Evolutionary conservation across 2,329 filamentous ascomycete genomes (phyloP).

Genomic region (Sarocladium oryzae): DNA sequence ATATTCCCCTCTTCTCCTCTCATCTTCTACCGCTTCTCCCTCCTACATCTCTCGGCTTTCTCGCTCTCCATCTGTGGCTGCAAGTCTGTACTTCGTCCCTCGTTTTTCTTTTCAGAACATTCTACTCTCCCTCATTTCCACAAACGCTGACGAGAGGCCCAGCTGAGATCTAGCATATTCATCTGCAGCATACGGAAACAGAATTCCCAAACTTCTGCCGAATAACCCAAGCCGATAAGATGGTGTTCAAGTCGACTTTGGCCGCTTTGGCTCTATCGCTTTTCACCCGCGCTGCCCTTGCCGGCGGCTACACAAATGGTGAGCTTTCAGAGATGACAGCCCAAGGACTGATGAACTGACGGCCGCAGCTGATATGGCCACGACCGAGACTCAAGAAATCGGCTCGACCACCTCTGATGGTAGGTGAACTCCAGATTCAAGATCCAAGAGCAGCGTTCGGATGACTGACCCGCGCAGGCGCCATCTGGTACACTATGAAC

Average conservation of each 20-base stretch:
- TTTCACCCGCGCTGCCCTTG: neutral
- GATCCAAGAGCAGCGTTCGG: neutral
- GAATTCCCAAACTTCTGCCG: too few relatives aligned
- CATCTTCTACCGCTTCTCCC: neutral
- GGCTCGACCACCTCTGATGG: conserved; percentile 26
- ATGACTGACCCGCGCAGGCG: conserved; percentile 17
- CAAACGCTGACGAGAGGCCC: too few relatives aligned
- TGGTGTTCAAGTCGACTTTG: neutral
- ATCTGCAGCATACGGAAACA: neutral
- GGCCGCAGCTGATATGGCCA: neutral
- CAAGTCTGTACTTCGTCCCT: neutral
- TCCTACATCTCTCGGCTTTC: neutral
- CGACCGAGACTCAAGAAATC: conserved; percentile 23
- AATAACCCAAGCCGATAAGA: neutral
- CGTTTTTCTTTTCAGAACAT: neutral
- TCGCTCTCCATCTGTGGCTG: neutral
- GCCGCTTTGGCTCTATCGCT: neutral
- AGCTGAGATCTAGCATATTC: neutral
- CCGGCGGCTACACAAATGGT: conserved; percentile 3
- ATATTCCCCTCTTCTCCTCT: neutral
- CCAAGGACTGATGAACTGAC: too few relatives aligned
- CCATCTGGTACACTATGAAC: conserved; percentile 28
- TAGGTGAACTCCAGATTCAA: conserved; percentile 21
- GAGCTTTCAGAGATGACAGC: too few relatives aligned
- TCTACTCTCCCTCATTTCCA: neutral